A percentile compares a stretch with the other conserved stretches of the same genome.
Conservation (phyloP, 805 yeast species). For the Teunomyces cretensis region DNA sequence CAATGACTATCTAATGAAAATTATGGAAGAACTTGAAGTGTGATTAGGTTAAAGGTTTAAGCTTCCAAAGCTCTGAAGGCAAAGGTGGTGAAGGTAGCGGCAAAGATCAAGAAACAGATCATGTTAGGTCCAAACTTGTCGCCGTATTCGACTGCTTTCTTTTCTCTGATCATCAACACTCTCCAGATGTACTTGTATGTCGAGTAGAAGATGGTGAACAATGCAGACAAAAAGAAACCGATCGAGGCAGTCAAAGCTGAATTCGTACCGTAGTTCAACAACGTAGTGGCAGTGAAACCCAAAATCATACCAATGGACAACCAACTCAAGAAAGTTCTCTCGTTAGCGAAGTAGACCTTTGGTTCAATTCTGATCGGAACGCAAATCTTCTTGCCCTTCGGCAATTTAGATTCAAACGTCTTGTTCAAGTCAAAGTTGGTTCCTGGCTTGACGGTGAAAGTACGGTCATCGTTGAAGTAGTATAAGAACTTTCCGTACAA, state of each 20-base stretch:
- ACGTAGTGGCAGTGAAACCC: constrained; percentile 84
- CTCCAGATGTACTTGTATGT: constrained; percentile 76
- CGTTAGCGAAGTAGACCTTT: constrained; percentile 98
- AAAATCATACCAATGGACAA: constrained; percentile 83
- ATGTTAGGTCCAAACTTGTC: constrained; percentile 85
- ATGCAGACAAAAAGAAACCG: constrained; percentile 81
- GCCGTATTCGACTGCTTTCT: constrained; percentile 80
- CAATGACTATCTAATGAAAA: background rate
- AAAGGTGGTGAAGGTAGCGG: constrained; percentile 65
- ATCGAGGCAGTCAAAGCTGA: constrained; percentile 78
- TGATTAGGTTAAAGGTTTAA: constrained; percentile 6
- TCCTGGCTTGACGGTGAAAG: constrained; percentile 45
- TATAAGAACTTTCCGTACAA: constrained; percentile 38
- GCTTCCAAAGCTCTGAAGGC: constrained; percentile 47
- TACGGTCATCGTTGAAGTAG: constrained; percentile 45
- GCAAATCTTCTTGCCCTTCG: constrained; percentile 84
- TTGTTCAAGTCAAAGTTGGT: constrained; percentile 44
- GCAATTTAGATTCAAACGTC: constrained; percentile 59
- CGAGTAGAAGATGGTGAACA: constrained; percentile 71
- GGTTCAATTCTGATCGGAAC: constrained; percentile 98
- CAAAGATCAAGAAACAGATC: constrained; percentile 71
- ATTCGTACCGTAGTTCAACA: constrained; percentile 79
- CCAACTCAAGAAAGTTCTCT: constrained; percentile 94
- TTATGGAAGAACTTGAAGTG: background rate
- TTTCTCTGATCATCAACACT: constrained; percentile 76